phyloP scores from a whole-genome alignment of 257 asterid species.

The Datura wrightii region DNA sequence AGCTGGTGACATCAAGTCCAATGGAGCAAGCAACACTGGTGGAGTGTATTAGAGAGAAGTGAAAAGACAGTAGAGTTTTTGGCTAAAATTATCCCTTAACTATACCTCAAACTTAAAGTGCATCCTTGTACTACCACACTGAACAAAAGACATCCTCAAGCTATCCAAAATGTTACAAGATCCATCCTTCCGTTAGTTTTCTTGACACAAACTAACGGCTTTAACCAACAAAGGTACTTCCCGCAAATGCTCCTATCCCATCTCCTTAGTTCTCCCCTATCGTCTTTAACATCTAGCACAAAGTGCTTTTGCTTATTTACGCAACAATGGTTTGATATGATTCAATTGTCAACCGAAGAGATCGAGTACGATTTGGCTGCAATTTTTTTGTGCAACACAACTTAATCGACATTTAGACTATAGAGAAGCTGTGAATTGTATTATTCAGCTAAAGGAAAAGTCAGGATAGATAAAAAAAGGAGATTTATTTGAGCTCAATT shows the following conservation, averaged over 20 bases:
- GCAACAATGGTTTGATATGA: neutral
- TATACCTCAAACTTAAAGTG: neutral
- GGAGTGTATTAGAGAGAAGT: conserved; percentile 12
- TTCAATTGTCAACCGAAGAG: neutral
- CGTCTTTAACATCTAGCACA: neutral
- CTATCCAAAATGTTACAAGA: neutral
- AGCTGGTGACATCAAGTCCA: neutral
- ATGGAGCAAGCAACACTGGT: neutral
- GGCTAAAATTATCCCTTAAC: neutral
- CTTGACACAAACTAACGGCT: neutral
- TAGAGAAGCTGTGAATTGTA: neutral
- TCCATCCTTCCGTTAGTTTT: neutral
- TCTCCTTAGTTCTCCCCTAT: neutral
- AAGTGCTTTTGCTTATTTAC: neutral
- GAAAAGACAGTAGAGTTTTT: neutral
- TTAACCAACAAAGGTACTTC: neutral
- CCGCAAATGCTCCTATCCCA: neutral
- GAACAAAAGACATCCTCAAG: neutral
- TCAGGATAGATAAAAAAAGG: neutral
- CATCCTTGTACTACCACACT: neutral
- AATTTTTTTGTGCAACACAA: neutral
- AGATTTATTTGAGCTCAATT: neutral
- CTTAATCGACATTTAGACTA: neutral
- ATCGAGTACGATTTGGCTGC: neutral
- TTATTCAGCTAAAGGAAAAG: neutral